phyloP scores from a whole-genome alignment of 2,329 filamentous ascomycete species.

The Boeremia lycopersici region DNA sequence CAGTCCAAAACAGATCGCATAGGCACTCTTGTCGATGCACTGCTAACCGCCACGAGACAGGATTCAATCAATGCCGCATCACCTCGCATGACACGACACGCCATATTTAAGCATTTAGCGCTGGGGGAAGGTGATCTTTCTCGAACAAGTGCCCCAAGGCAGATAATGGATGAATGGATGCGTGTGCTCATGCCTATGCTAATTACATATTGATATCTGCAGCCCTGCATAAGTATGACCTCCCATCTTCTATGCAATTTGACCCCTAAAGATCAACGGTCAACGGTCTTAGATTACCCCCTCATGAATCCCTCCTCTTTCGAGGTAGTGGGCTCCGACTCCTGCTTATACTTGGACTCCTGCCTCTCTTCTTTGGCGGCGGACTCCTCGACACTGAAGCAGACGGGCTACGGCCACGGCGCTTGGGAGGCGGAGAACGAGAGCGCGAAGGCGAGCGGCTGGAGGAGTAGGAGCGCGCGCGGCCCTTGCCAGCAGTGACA shows the following conservation, averaged over 20 bases:
- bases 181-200: background rate
- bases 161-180: too few relatives aligned
- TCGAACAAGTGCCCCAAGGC: too few relatives aligned
- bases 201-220: background rate
- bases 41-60: too few relatives aligned
- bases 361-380: conserved; percentile 19
- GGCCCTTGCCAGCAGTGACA: conserved; percentile 19
- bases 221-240: background rate
- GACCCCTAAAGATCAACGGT: background rate
- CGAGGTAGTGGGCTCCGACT: conserved; percentile 9
- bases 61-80: too few relatives aligned
- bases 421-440: conserved; percentile 27
- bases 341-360: conserved; percentile 14
- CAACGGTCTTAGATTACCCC: background rate
- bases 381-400: conserved; percentile 23
- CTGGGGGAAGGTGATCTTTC: too few relatives aligned
- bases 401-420: conserved; percentile 32
- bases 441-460: conserved; percentile 32
- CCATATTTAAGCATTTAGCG: too few relatives aligned
- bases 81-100: too few relatives aligned
- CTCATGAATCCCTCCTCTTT: conserved; percentile 18
- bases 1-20: too few relatives aligned
- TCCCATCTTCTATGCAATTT: background rate
- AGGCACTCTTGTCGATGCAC: too few relatives aligned
- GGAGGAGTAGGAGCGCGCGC: conserved; percentile 36